These are phyloP conservation scores for Papilionanthe hybrid DNA, from an alignment of 116 monocot genomes.

Conservation along the genomic window DNA sequence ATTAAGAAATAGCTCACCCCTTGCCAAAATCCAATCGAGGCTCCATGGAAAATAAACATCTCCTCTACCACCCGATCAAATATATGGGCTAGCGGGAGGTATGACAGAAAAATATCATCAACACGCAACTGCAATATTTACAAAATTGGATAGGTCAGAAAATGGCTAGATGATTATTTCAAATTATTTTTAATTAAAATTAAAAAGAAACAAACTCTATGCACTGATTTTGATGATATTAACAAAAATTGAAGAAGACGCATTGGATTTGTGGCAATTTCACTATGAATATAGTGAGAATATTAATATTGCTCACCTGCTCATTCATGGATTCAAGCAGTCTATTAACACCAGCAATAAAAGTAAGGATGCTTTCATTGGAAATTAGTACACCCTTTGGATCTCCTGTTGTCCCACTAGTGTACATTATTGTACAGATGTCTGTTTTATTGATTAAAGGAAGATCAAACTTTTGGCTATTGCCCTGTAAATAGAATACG, in stretches of 20 bases:
- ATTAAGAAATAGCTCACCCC: constrained; percentile 47
- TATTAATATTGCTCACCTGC: constrained; percentile 29
- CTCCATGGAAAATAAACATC: constrained; percentile 74
- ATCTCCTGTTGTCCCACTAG: constrained; percentile 94
- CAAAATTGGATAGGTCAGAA: background rate
- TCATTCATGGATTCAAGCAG: constrained; percentile 56
- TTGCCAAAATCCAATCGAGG: constrained; percentile 95
- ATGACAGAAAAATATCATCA: constrained; percentile 77
- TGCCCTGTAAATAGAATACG: constrained; percentile 36
- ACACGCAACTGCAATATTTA: constrained; percentile 37
- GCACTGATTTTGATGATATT: background rate
- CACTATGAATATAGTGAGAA: background rate
- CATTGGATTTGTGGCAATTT: background rate
- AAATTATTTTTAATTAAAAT: background rate
- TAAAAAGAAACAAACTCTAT: too few species aligned
- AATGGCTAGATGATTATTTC: background rate
- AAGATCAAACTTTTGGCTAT: constrained; percentile 59
- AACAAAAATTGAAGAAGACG: background rate
- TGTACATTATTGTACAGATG: constrained; percentile 96
- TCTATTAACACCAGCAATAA: constrained; percentile 61
- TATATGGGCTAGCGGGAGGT: constrained; percentile 90
- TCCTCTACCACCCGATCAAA: constrained; percentile 96
- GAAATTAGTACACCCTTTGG: constrained; percentile 92
- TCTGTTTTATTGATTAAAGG: constrained; percentile 54
- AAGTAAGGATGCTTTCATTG: constrained; percentile 65